Conservation (phyloP, 768 basidiomycete genomes). For the Boletus speciosus region DNA sequence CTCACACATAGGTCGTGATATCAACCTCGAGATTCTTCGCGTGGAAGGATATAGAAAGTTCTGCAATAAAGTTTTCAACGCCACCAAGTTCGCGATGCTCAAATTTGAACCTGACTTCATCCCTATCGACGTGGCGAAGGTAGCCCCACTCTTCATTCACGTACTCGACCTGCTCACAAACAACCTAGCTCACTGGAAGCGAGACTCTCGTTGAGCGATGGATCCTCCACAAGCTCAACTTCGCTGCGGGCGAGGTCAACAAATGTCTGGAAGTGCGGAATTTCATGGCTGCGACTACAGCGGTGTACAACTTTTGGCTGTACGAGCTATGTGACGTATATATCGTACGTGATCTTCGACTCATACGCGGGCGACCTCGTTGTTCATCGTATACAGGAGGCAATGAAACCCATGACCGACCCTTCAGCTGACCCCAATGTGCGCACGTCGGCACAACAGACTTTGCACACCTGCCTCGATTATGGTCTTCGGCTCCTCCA, state of each 20-base stretch:
- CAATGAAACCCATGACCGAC: constrained; percentile 97
- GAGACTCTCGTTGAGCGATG: constrained; percentile 93
- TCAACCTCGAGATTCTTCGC: constrained; percentile 92
- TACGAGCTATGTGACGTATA: constrained; percentile 99
- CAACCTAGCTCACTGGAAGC: constrained; percentile 71
- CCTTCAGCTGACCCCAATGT: constrained; percentile 57
- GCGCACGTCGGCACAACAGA: constrained; percentile 87
- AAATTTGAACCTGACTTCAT: constrained; percentile 85
- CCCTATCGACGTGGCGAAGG: constrained; percentile 67
- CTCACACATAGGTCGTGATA: constrained; percentile 74
- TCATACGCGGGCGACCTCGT: background rate
- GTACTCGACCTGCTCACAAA: constrained; percentile 4
- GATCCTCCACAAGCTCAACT: constrained; percentile 92
- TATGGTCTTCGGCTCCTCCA: constrained; percentile 86
- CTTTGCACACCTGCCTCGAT: constrained; percentile 92
- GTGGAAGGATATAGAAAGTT: constrained; percentile 99
- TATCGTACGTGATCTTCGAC: constrained; percentile 59
- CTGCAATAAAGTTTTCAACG: constrained; percentile 99
- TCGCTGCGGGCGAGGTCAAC: constrained; percentile 76
- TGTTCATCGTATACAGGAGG: constrained; percentile 60
- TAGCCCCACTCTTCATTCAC: constrained; percentile 31
- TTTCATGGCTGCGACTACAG: constrained; percentile 88
- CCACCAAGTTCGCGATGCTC: constrained; percentile 98
- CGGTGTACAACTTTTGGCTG: constrained; percentile 92
- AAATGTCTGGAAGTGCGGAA: constrained; percentile 71